Base-by-base conservation (phyloP, 768 basidiomycete genomes). In the Terana coerulea region DNA sequence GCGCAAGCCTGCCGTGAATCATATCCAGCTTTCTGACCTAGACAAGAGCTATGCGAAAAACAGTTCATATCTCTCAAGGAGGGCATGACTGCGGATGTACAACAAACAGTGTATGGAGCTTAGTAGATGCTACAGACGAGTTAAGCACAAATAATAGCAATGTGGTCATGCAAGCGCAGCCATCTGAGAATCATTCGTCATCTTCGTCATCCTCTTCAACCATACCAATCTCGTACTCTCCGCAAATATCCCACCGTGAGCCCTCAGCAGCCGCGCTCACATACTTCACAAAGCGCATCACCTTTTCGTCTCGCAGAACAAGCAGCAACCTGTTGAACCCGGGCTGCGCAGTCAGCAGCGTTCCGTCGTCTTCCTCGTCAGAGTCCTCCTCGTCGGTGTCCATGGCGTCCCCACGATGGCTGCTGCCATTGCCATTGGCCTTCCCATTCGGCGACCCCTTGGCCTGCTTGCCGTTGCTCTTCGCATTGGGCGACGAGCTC, bases 201-300 rank as follows among this genome's bases (percentile, higher is more conserved):
- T 46, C 45, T 21, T 46, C 45, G 30, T 79, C 78, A 0, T 80
- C 80, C 57, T 78, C 77, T 61, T 87, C 80, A 21, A 91, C 65
- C 73, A 87, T 82, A 2, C 91, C 93, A 9, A 97, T 85, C 62
- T 93, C 91, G 66, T 88, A 98, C 70, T 98, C 95, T 3, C 84
- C 86, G 56, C 85, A 91, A 10, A 98, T 72, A 65, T 98, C 95
- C 93, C 93, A 98, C 48, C 95, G 74, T 25, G 91, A 93, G 8
- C 93, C 91, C 46, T 84, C 81, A 0, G 95, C 95, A 1, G 85
- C 83, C 14, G 90, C 91, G 24, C 88, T 89, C 17, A 98, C 81
- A 61, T 98, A 98, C 67, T 98, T 98, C 56, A 95, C 91, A 65
- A 98, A 98, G 35, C 81, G 81, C 83, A 98, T 86, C 41, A 98